Evolutionary conservation across 441 rosid species (phyloP), one percentile per base, ranked within the genome.

Genomic region (Macaranga tanarius): DNA sequence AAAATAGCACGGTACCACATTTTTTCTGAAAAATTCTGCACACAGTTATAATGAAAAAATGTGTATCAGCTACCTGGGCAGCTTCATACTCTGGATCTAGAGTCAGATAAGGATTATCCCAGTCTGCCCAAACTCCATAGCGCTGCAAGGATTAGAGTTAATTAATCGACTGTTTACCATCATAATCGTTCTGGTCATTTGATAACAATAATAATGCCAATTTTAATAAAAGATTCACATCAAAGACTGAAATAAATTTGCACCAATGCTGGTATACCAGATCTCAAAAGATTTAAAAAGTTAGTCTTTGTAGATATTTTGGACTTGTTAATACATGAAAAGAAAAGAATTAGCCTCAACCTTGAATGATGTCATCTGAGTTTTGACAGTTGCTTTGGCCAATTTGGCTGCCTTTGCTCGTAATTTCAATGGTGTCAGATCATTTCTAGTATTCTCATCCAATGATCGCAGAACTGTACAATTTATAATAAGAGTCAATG

Each of bases 71-170:
- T 89, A 95, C 98, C 98, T 95, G 98, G 58, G 93, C 92, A 64
- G 97, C 97, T 88, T 95, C 99, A 76, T 95, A 95, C 73, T 88
- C 92, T 66, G 97, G 98, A 86, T 95, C 92, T 47, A 93, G 92
- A 73, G 99, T 91, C 76, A 90, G 85, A 84, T 95, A 95, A 78
- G 94, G 90, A 79, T 83, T 85, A 68, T 78, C 85, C 98, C 99
- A 95, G 80, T 91, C 92, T 69, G 96, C 99, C 99, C 99, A 95
- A 68, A 95, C 86, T 81, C 99, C 99, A 88, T 79, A 91, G 23
- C 97, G 95, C 99, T 93, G 87, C 80, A 88, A 84, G 67, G 48
- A 76, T 75, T 72, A 62, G 56, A 56, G 45, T 51, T 48, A 57
- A 70, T 62, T 51, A 59, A 22, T 56, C 26, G 79, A 73, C 63